Percentiles rank a stretch among this genome's conserved stretches.
phyloP scores from a whole-genome alignment of 345 rosid species.

The Noccaea caerulescens region DNA sequence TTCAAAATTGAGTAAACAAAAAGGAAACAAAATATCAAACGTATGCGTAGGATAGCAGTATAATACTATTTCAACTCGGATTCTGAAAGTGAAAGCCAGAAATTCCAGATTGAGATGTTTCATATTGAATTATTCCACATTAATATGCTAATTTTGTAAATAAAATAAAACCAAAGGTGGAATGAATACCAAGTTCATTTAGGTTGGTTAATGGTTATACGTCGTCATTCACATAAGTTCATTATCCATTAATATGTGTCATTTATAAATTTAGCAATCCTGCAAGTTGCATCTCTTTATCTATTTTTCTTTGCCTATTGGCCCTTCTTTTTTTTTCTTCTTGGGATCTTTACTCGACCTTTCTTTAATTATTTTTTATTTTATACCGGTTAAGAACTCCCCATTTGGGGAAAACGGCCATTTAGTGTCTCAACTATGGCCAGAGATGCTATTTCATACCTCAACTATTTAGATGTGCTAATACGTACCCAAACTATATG shows the following conservation, averaged over 20 bases:
- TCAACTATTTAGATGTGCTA: too few species aligned
- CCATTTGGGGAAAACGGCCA: too few species aligned
- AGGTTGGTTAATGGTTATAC: slow-evolving; percentile 4
- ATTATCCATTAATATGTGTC: not conserved
- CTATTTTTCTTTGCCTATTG: slow-evolving; percentile 1
- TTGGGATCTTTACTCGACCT: not conserved
- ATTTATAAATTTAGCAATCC: not conserved
- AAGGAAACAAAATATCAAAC: not conserved
- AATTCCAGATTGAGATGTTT: slow-evolving; percentile 29
- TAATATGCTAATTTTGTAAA: not conserved
- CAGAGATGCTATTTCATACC: too few species aligned
- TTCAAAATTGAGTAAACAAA: not conserved
- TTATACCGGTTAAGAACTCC: not conserved
- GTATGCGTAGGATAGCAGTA: slow-evolving; percentile 1
- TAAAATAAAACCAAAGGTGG: not conserved
- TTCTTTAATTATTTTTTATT: not conserved
- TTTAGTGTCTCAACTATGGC: too few species aligned
- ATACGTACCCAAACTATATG: too few species aligned
- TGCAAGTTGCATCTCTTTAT: slow-evolving; percentile 28
- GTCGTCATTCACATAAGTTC: not conserved
- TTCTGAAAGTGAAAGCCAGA: not conserved
- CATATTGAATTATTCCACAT: slow-evolving; percentile 14
- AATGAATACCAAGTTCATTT: not conserved
- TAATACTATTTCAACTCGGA: slow-evolving; percentile 13
- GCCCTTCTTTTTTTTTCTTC: slow-evolving; percentile 5